Percentiles rank a stretch among this genome's conserved stretches.
These are phyloP conservation scores for Mortierella sp. DNA, from an alignment of 371 early-diverging fungal genomes.

Conservation along the genomic window DNA sequence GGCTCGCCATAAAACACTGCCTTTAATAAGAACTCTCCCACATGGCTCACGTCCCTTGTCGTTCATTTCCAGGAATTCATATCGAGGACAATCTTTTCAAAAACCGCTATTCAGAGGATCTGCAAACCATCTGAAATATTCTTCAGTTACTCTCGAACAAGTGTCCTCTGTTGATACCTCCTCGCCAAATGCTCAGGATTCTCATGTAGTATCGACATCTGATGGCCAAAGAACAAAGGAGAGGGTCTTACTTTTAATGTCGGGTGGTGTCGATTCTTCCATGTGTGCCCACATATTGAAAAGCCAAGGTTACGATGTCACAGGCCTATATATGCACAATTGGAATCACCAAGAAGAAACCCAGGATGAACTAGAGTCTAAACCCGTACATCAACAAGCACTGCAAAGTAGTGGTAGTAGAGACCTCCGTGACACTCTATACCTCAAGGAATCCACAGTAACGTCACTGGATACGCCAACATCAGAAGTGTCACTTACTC, in stretches of 20 bases:
- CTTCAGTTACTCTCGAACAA: background rate
- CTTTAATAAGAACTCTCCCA: background rate
- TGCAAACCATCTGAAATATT: background rate
- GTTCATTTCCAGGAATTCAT: background rate
- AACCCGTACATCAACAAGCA: background rate
- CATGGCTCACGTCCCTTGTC: background rate
- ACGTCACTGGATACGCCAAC: background rate
- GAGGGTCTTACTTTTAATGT: constrained; percentile 83
- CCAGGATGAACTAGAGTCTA: constrained; percentile 61
- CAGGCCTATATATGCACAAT: constrained; percentile 94
- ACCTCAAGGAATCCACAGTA: constrained; percentile 22
- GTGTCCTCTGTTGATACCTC: background rate
- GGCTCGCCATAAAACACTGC: background rate
- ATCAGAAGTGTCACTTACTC: background rate
- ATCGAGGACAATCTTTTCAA: background rate
- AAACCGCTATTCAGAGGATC: background rate
- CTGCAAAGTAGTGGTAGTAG: background rate
- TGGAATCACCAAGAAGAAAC: constrained; percentile 91
- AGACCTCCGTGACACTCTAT: constrained; percentile 3
- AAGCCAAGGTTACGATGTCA: constrained; percentile 72
- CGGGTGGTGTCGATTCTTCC: constrained; percentile 94
- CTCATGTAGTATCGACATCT: background rate
- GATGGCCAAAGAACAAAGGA: constrained; percentile 12
- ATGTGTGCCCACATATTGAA: constrained; percentile 84
- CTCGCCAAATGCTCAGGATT: background rate